phyloP scores from a whole-genome alignment of 306 rosid species.

The Lablab purpureus region DNA sequence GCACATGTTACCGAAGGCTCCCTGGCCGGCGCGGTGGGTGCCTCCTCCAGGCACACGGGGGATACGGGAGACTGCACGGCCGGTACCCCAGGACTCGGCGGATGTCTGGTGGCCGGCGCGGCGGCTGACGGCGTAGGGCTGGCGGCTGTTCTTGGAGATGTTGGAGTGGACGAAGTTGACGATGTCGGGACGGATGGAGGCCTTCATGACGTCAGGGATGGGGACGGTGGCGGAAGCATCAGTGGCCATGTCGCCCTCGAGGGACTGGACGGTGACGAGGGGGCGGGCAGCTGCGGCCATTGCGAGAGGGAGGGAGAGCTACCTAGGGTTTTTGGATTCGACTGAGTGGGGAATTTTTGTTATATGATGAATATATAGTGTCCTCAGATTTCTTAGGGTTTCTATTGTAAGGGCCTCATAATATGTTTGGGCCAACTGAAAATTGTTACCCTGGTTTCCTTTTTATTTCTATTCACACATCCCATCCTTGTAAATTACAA shows the following conservation, averaged over 20 bases:
- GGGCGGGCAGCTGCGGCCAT: conserved; percentile 91
- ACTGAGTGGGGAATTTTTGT: neutral
- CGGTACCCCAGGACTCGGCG: conserved; percentile 94
- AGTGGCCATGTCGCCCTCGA: conserved; percentile 83
- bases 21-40: conserved; percentile 93
- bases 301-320: neutral
- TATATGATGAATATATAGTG: neutral
- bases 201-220: conserved; percentile 78
- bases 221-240: conserved; percentile 56
- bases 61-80: conserved; percentile 91
- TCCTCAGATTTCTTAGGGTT: conserved; percentile 20
- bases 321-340: conserved; percentile 50
- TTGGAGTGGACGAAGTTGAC: conserved; percentile 76
- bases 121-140: conserved; percentile 81
- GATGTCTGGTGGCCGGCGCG: conserved; percentile 90
- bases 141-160: conserved; percentile 75
- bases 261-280: conserved; percentile 70
- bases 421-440: neutral
- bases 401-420: neutral
- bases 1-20: conserved; percentile 93
- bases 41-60: conserved; percentile 96
- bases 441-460: no score
- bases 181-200: conserved; percentile 79
- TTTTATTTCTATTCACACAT: no score
- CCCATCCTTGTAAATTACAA: no score